phyloP scores from a whole-genome alignment of 306 rosid species.

The Comarum palustre region DNA sequence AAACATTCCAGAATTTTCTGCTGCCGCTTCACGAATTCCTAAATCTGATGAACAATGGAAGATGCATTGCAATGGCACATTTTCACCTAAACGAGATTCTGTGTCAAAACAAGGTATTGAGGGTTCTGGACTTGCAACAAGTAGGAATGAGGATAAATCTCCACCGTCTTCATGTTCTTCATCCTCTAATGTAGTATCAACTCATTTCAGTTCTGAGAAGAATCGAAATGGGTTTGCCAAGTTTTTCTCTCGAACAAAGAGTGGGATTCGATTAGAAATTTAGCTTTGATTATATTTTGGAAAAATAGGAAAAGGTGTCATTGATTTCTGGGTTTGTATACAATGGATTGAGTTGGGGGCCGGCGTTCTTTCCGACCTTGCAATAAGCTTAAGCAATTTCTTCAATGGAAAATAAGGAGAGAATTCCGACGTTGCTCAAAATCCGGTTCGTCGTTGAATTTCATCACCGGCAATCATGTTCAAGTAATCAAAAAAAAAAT shows the following conservation, averaged over 20 bases:
- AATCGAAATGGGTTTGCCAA: slow-evolving; percentile 83
- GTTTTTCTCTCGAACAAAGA: slow-evolving; percentile 86
- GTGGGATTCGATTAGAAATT: slow-evolving; percentile 78
- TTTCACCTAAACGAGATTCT: slow-evolving; percentile 68
- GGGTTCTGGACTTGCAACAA: slow-evolving; percentile 29
- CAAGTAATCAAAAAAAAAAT: no score
- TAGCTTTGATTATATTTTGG: slow-evolving; percentile 27
- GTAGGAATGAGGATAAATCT: slow-evolving; percentile 44
- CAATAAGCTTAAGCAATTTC: no score
- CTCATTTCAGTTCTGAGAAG: slow-evolving; percentile 59
- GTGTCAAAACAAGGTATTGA: slow-evolving; percentile 38
- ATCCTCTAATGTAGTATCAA: slow-evolving; percentile 37
- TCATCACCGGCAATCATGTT: no score
- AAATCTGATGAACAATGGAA: slow-evolving; percentile 49
- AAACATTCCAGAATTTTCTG: slow-evolving; percentile 48
- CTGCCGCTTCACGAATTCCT: slow-evolving; percentile 39
- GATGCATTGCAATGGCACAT: slow-evolving; percentile 56
- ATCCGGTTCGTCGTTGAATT: no score
- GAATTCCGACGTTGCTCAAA: no score
- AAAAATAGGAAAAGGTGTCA: slow-evolving; percentile 4
- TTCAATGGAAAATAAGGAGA: no score
- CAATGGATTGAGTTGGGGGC: slow-evolving; percentile 26
- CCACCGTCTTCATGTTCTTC: slow-evolving; percentile 51
- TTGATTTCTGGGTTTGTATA: slow-evolving; percentile 31
- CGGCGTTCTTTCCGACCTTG: no score